Base-by-base conservation (phyloP, 768 basidiomycete species). In the Phaeotremella skinneri region DNA sequence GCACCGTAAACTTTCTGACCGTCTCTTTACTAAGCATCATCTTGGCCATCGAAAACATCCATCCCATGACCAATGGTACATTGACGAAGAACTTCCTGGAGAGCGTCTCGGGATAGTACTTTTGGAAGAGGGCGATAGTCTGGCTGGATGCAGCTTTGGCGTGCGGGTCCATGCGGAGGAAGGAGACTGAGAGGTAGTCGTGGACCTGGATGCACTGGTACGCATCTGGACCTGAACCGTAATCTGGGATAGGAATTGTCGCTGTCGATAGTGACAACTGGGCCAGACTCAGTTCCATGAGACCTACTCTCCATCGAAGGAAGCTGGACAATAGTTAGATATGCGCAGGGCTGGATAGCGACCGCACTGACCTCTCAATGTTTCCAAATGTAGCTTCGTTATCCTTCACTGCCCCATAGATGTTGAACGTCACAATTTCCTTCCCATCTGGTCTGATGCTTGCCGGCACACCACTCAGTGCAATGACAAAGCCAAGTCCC, bases 51-150 rank as follows among this genome's bases (percentile, higher is more conserved):
- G 26, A 32, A 42, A 60, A 60, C 48, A 64, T 37, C 58, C 59
- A 60, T 1, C 53, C 50, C 55, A 59, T 47, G 55, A 48, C 31
- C n/a, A 39, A 41, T 0, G 56, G 61, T 0, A 58, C 55, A 23
- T 54, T 32, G 21, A 60, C 52, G 42, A 62, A 58, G 52, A 62
- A 60, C 48, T 63, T 63, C 17, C 58, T 29, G 0, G 51, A 45
- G 17, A 66, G 58, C 47, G 56, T 26, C 49, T 66, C 65, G 23
- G 65, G 65, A 41, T 66, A 66, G 45, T 66, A 37, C 7, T 43
- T 42, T 13, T 32, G 20, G 31, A 66, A 48, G 37, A 66, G 50
- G 17, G 42, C 58, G 47, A 66, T 66, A 14, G 57, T 59, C 13
- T 41, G 49, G 26, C 53, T 55, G 0, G 49, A 52, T 1, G 65